Evolutionary conservation across 106 monocot genomes (phyloP).

Genomic region (Hemerocallis citrina): DNA sequence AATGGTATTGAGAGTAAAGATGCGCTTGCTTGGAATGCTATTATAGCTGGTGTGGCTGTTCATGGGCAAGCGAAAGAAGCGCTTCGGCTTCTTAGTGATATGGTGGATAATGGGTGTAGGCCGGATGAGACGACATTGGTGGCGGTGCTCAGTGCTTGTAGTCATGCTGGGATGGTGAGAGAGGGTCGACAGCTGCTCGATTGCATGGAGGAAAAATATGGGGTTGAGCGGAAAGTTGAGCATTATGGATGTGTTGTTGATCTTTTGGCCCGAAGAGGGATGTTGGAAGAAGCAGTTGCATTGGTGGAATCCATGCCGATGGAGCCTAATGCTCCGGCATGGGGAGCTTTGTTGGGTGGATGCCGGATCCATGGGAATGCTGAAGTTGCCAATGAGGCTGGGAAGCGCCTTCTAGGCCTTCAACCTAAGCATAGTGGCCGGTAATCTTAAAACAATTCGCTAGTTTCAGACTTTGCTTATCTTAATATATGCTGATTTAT

Average conservation of each 20-base stretch:
- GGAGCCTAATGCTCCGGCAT: conserved; percentile 42
- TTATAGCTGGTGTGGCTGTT: conserved; percentile 34
- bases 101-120: conserved; percentile 17
- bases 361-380: conserved; percentile 46
- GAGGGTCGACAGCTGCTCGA: conserved; percentile 26
- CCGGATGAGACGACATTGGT: conserved; percentile 46
- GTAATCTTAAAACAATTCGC: too few relatives aligned
- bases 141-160: conserved; percentile 38
- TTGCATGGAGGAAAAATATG: conserved; percentile 24
- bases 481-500: too few relatives aligned
- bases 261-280: conserved; percentile 40
- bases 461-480: too few relatives aligned
- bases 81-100: conserved; percentile 18
- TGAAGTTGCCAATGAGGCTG: conserved; percentile 28
- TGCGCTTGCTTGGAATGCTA: conserved; percentile 43
- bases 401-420: conserved; percentile 33
- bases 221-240: conserved; percentile 39
- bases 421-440: conserved; percentile 53
- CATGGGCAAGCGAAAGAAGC: conserved; percentile 36
- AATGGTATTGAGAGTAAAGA: conserved; percentile 24
- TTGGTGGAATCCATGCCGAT: conserved; percentile 40
- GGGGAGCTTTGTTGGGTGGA: conserved; percentile 49
- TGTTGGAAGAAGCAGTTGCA: conserved; percentile 36
- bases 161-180: conserved; percentile 36
- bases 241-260: conserved; percentile 62